Base-by-base conservation (phyloP, 495 filamentous ascomycete genomes). In the Talaromyces adpressus region DNA sequence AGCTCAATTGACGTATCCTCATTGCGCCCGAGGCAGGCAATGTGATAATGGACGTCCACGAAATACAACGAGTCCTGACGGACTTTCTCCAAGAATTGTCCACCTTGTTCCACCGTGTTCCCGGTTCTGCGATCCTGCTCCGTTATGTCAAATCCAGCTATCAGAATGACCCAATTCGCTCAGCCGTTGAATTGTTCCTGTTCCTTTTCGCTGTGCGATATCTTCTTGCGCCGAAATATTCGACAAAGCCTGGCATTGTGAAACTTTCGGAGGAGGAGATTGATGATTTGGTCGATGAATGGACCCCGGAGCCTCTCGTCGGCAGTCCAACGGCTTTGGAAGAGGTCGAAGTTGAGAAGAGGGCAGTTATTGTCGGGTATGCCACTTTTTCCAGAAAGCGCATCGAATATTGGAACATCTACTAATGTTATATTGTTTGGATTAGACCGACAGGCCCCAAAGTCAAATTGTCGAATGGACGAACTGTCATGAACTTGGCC, bases 141-240 rank as follows among this genome's bases (percentile, higher is more conserved):
- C 89, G 94, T 63, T 99, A 99, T 70, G 89, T 99, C 66, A 90
- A 90, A 72, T 94, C 91, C 39, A 97, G 92, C 70, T 98, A 99
- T 77, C 94, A 98, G 77, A 89, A 99, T 74, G 94, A 99, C 63
- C 94, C 94, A 12, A 84, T 98, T 62, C 88, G 94, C 22, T 94
- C 89, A 25, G 92, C 92, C 1, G 90, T 99, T 66, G 94, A 99
- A 73, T 79, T 99, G 41, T 87, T 98, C 62, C 85, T 99, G 57
- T 91, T 99, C 65, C 84, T 99, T 57, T 99, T 99, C 77, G 93
- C 93, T 58, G 86, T 99, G 22, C 85, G 93, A 53, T 99, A 99
- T 70, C 81, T 99, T 20, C 81, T 98, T 49, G 87, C 92, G 41
- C 93, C 95, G 2, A 90, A 87, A 49, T 98, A 98, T 75, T 89